Evolutionary conservation across 1,284 basidiomycete species (phyloP).

Genomic region (Limonomyces culmigenus): DNA sequence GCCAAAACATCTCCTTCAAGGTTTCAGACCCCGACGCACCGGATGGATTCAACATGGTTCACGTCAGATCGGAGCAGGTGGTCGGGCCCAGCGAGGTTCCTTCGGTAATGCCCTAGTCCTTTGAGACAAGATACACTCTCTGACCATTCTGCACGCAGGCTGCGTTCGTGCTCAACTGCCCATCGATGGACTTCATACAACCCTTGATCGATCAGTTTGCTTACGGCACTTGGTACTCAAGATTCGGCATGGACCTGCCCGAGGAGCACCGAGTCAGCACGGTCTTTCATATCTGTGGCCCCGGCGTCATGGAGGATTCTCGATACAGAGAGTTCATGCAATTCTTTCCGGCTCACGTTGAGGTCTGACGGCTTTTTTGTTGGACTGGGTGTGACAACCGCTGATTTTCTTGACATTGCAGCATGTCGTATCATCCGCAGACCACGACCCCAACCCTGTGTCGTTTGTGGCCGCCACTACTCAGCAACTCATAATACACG

Average conservation of each 20-base stretch:
- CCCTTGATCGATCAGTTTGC: conserved; percentile 36
- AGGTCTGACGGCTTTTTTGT: no score
- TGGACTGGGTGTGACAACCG: no score
- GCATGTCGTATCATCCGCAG: conserved; percentile 53
- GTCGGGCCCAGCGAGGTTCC: conserved; percentile 33
- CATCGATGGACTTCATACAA: conserved; percentile 41
- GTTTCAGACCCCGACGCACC: conserved; percentile 25
- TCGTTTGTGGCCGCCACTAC: conserved; percentile 65
- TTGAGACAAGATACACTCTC: no score
- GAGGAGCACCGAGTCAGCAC: conserved; percentile 31
- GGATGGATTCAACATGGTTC: no score
- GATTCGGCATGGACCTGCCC: conserved; percentile 26
- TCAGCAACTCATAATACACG: conserved; percentile 54
- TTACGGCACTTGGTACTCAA: conserved; percentile 28
- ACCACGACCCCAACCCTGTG: conserved; percentile 44
- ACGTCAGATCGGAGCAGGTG: conserved; percentile 41
- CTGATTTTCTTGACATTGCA: no score
- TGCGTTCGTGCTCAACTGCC: conserved; percentile 44
- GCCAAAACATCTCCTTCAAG: conserved; percentile 32
- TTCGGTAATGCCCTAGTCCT: conserved; percentile 15
- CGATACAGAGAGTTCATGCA: conserved; percentile 62
- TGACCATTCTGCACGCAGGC: no score
- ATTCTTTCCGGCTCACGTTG: conserved; percentile 21
- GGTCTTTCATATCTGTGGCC: conserved; percentile 53
- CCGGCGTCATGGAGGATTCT: conserved; percentile 48